A percentile compares a stretch with the other conserved stretches of the same genome.
phyloP scores from a whole-genome alignment of 805 yeast genomes.

The Nakazawaea populi region DNA sequence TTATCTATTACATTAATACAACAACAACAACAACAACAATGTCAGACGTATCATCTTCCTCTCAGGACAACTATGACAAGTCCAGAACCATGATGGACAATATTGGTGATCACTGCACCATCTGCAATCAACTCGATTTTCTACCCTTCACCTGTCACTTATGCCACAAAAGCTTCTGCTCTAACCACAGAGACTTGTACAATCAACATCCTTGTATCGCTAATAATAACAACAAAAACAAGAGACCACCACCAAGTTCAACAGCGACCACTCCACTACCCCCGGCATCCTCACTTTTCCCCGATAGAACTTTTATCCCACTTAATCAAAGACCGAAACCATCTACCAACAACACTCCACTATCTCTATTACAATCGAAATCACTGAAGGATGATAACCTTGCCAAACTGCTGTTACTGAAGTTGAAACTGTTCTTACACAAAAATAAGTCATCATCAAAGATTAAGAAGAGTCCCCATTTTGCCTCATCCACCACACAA shows the following conservation, averaged over 20 bases:
- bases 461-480: not conserved
- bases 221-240: not conserved
- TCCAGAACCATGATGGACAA: constrained; percentile 34
- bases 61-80: constrained; percentile 11
- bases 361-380: constrained; percentile 6
- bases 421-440: constrained; percentile 7
- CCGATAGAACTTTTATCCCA: constrained; percentile 32
- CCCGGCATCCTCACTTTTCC: constrained; percentile 43
- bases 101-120: constrained; percentile 51
- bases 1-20: no score
- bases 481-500: constrained; percentile 13
- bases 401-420: constrained; percentile 4
- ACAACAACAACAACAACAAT: not conserved
- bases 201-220: constrained; percentile 24
- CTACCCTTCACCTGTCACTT: constrained; percentile 51
- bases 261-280: constrained; percentile 26
- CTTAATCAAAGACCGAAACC: not conserved
- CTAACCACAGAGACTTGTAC: constrained; percentile 38
- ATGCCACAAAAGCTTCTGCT: constrained; percentile 41
- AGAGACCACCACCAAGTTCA: not conserved
- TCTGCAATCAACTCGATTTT: constrained; percentile 50
- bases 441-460: constrained; percentile 1
- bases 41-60: not conserved
- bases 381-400: constrained; percentile 4
- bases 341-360: constrained; percentile 14